These are phyloP conservation scores for Neocallimastix lanati DNA, from an alignment of 192 early-diverging fungal genomes.

Conservation along the genomic window DNA sequence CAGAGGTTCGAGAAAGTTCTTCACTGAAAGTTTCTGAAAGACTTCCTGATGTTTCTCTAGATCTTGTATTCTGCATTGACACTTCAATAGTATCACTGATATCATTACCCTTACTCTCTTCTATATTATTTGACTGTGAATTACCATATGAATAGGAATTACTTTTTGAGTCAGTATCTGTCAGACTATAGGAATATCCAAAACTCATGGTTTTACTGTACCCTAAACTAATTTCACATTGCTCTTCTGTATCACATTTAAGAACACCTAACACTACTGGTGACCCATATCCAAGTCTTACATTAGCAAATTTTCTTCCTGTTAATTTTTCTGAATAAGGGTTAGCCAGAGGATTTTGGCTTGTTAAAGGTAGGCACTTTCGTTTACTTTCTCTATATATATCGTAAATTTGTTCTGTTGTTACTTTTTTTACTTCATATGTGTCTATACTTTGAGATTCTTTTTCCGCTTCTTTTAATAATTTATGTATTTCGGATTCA, in stretches of 20 bases:
- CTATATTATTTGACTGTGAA: background rate
- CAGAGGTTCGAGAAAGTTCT: background rate
- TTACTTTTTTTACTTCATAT: background rate
- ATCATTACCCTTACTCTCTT: background rate
- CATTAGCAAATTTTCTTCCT: background rate
- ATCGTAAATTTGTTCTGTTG: background rate
- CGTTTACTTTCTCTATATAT: background rate
- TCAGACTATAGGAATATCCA: background rate
- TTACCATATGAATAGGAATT: background rate
- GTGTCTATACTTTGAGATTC: no score
- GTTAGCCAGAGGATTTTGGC: background rate
- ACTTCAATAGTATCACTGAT: background rate
- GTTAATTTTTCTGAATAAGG: background rate
- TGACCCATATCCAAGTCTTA: background rate
- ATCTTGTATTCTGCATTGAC: background rate
- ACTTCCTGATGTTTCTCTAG: background rate
- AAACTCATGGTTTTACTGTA: background rate
- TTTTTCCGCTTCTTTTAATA: no score
- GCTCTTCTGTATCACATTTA: background rate
- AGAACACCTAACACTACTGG: background rate
- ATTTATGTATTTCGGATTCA: no score
- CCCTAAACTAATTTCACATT: background rate
- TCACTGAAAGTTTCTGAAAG: background rate
- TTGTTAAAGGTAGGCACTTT: background rate
- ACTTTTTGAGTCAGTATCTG: background rate